Evolutionary conservation across 805 yeast genomes (phyloP).

Genomic region (Myxozyma lipomycoides): DNA sequence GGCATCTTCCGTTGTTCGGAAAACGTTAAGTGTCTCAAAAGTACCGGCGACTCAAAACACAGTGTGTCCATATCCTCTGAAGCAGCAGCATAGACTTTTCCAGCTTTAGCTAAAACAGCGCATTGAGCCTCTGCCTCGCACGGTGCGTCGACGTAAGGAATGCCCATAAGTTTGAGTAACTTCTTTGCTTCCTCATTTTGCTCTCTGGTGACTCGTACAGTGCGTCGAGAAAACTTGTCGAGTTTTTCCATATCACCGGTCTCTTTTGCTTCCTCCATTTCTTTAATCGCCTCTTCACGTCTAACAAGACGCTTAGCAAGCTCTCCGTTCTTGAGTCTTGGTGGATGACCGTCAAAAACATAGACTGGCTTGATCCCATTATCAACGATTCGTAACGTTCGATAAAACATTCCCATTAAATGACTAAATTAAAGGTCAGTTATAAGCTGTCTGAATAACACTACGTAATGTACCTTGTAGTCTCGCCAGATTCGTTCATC

Average conservation of each 20-base stretch:
- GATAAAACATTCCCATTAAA: conserved; percentile 91
- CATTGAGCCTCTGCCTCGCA: conserved; percentile 99
- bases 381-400: conserved; percentile 85
- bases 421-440: conserved; percentile 55
- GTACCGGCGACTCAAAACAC: conserved; percentile 80
- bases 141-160: conserved; percentile 90
- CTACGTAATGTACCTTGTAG: conserved; percentile 46
- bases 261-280: conserved; percentile 70
- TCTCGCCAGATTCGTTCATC: conserved; percentile 83
- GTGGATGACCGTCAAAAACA: conserved; percentile 98
- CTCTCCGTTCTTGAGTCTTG: conserved; percentile 88
- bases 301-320: conserved; percentile 76
- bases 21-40: conserved; percentile 86
- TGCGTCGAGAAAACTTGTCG: conserved; percentile 73
- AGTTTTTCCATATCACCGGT: conserved; percentile 75
- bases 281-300: conserved; percentile 77
- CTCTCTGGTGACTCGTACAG: conserved; percentile 81
- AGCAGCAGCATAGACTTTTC: conserved; percentile 92
- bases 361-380: conserved; percentile 95
- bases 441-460: neutral
- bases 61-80: conserved; percentile 98
- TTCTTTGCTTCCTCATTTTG: conserved; percentile 93
- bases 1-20: conserved; percentile 93
- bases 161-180: conserved; percentile 82
- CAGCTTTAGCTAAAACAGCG: conserved; percentile 83